Percentiles rank a stretch among this genome's conserved stretches.
These are phyloP conservation scores for Rhodamnia rubescens DNA, from an alignment of 345 rosid species.

Conservation along the genomic window DNA sequence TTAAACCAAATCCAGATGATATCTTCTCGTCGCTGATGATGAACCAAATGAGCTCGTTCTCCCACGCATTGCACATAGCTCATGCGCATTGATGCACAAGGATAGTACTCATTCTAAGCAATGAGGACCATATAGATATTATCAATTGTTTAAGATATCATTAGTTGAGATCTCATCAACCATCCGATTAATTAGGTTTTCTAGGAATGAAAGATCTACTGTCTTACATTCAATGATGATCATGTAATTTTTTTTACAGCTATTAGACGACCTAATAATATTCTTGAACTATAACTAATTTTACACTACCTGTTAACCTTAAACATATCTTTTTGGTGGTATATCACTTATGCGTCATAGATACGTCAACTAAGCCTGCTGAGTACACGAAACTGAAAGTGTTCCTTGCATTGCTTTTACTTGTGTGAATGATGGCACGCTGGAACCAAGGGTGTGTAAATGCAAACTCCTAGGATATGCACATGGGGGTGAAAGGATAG, in stretches of 20 bases:
- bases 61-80: background rate
- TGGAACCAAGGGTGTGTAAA: background rate
- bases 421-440: background rate
- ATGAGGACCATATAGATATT: background rate
- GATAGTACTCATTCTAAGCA: background rate
- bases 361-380: background rate
- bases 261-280: background rate
- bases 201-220: background rate
- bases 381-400: background rate
- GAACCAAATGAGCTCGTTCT: background rate
- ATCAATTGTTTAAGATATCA: background rate
- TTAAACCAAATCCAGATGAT: background rate
- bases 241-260: background rate
- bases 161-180: background rate
- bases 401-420: background rate
- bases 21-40: background rate
- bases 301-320: background rate
- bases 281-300: background rate
- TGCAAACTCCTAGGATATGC: background rate
- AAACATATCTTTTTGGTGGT: background rate
- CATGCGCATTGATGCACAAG: background rate
- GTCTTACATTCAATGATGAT: background rate
- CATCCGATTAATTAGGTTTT: background rate
- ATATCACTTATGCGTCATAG: background rate
- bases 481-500: too few species aligned